Base-by-base conservation (phyloP, 257 asterid species). In the Verbascum thapsus region DNA sequence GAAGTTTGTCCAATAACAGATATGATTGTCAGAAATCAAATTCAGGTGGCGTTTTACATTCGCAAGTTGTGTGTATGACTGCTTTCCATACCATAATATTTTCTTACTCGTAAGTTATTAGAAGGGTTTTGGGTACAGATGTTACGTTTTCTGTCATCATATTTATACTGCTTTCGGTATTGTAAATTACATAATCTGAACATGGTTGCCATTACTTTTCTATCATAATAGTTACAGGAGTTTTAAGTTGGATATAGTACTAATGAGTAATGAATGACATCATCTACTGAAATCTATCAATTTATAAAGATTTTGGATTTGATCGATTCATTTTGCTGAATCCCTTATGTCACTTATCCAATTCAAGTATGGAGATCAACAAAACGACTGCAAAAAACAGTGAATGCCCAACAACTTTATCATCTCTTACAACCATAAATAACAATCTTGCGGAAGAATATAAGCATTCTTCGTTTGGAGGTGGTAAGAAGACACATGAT, bases 361-460 rank as follows among this genome's bases (percentile, higher is more conserved):
- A 77, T 74, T 76, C 72, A 43, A 67, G 68, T 42, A 71, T 59
- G 80, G 83, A 71, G 67, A 53, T 69, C 40, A 69, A 49, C 43
- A 74, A 76, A 50, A 73, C 67, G 62, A 35, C 78, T 71, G 70
- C n/a, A n/a, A n/a, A n/a, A n/a, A n/a, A n/a, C n/a, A n/a, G n/a
- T n/a, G n/a, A n/a, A n/a, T n/a, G n/a, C n/a, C n/a, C n/a, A n/a
- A n/a, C n/a, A n/a, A n/a, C n/a, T n/a, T n/a, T n/a, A n/a, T n/a
- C n/a, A n/a, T n/a, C n/a, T n/a, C n/a, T n/a, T n/a, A n/a, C n/a
- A n/a, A n/a, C n/a, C n/a, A n/a, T n/a, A n/a, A n/a, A n/a, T n/a
- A n/a, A n/a, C n/a, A n/a, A n/a, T n/a, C n/a, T n/a, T n/a, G n/a
- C 17, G 1, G 76, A 64, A 30, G 74, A 49, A 64, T 71, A 54